Conservation (phyloP, 192 early-diverging fungal genomes). For the Linnemannia zychae region DNA sequence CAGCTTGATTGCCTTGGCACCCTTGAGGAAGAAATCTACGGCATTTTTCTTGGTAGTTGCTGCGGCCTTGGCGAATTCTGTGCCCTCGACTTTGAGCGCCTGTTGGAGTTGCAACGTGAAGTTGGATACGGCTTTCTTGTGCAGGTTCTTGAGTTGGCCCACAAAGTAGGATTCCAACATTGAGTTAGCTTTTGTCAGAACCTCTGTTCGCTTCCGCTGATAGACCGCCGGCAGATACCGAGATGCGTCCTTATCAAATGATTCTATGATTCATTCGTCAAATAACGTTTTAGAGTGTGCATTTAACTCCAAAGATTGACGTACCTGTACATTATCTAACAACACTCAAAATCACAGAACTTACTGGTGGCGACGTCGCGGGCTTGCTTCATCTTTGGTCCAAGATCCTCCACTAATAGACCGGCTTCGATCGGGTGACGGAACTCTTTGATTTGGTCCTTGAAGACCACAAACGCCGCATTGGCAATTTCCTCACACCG, state of each 20-base stretch:
- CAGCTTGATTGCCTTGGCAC: slow-evolving; percentile 63
- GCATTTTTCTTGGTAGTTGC: slow-evolving; percentile 27
- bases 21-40: slow-evolving; percentile 30
- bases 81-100: slow-evolving; percentile 41
- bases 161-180: slow-evolving; percentile 83
- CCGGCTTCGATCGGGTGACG: slow-evolving; percentile 83
- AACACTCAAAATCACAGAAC: too few relatives aligned
- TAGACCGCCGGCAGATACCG: slow-evolving; percentile 93
- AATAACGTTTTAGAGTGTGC: too few relatives aligned
- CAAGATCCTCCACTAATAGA: slow-evolving; percentile 80
- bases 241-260: slow-evolving; percentile 91
- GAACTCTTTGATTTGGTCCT: slow-evolving; percentile 67
- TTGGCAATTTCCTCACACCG: slow-evolving; percentile 97
- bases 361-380: slow-evolving; percentile 67
- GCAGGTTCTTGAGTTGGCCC: slow-evolving; percentile 90
- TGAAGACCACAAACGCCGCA: slow-evolving; percentile 78
- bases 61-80: slow-evolving; percentile 75
- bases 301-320: too few relatives aligned
- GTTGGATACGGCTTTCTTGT: slow-evolving; percentile 73
- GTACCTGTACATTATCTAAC: too few relatives aligned
- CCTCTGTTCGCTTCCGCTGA: slow-evolving; percentile 84
- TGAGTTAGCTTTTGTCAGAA: slow-evolving; percentile 81
- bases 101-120: slow-evolving; percentile 71
- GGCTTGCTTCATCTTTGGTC: slow-evolving; percentile 69
- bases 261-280: slow-evolving; percentile 55